Conservation (phyloP, 2,329 filamentous ascomycete genomes). For the Aspergillus fructus region DNA sequence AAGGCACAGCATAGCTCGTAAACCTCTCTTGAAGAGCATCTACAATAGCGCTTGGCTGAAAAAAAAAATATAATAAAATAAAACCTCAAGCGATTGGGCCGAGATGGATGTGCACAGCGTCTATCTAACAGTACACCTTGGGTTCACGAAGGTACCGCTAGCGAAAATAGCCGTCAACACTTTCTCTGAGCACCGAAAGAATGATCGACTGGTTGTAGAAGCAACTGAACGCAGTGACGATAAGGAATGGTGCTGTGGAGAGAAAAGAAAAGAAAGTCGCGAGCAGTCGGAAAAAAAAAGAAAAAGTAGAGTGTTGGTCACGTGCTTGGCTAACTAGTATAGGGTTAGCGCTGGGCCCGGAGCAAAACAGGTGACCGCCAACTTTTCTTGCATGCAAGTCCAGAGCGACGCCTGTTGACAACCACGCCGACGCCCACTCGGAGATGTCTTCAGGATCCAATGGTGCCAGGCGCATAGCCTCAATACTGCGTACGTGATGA, state of each 20-base stretch:
- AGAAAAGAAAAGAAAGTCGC: slow-evolving; percentile 38
- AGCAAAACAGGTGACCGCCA: slow-evolving; percentile 34
- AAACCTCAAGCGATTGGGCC: background rate
- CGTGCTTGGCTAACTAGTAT: slow-evolving; percentile 22
- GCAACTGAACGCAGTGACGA: slow-evolving; percentile 74
- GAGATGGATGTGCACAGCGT: slow-evolving; percentile 70
- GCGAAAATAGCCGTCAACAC: slow-evolving; percentile 88
- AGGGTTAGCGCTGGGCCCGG: slow-evolving; percentile 26
- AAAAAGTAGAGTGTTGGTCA: slow-evolving; percentile 26
- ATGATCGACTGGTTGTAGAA: slow-evolving; percentile 84
- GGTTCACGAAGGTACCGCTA: slow-evolving; percentile 80
- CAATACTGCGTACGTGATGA: slow-evolving; percentile 37
- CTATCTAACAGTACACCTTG: slow-evolving; percentile 97
- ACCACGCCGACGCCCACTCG: slow-evolving; percentile 19
- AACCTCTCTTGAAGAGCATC: background rate
- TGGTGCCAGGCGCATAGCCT: slow-evolving; percentile 41
- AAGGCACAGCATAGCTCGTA: background rate
- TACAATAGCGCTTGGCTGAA: background rate
- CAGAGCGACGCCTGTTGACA: slow-evolving; percentile 16
- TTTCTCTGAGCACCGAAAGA: slow-evolving; percentile 81
- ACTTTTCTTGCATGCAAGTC: slow-evolving; percentile 36
- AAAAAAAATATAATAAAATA: background rate
- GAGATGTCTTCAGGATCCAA: slow-evolving; percentile 43
- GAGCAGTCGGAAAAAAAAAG: slow-evolving; percentile 9
- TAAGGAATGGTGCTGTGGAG: slow-evolving; percentile 82